These are phyloP conservation scores for Juglanconis oblonga DNA, from an alignment of 2,329 filamentous ascomycete genomes.

Conservation along the genomic window DNA sequence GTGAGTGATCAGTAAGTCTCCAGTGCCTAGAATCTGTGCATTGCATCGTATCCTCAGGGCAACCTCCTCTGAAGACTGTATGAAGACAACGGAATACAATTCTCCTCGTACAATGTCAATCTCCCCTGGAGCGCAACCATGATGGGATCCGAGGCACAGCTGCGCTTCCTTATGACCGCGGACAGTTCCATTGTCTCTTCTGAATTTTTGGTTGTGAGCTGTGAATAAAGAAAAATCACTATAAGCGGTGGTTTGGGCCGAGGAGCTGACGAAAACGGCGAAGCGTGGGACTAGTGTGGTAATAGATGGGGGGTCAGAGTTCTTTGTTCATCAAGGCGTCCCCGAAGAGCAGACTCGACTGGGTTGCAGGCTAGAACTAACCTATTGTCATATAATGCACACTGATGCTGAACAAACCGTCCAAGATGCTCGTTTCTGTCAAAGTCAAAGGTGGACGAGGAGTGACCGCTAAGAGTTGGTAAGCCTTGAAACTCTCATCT, in stretches of 20 bases:
- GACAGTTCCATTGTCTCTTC: conserved; percentile 8
- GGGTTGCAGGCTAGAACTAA: neutral
- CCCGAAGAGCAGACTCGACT: neutral
- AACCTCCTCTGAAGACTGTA: too few relatives aligned
- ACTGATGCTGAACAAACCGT: neutral
- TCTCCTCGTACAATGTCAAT: neutral
- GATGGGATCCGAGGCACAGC: neutral
- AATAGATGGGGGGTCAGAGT: neutral
- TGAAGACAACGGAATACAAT: neutral
- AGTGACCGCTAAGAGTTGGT: too few relatives aligned
- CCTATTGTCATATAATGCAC: conserved; percentile 7
- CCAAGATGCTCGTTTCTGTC: neutral
- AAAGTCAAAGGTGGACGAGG: neutral
- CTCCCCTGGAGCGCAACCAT: neutral
- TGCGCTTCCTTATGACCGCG: conserved; percentile 4
- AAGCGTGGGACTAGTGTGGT: neutral
- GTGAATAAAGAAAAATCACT: conserved; percentile 4
- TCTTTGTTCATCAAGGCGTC: conserved; percentile 10
- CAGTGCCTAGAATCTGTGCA: neutral
- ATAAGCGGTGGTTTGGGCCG: neutral
- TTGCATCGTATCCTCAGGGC: too few relatives aligned
- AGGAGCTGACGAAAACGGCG: conserved; percentile 10
- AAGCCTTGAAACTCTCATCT: too few relatives aligned
- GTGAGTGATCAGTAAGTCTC: neutral
- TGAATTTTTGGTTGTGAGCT: neutral